phyloP scores from a whole-genome alignment of 1,284 basidiomycete genomes.

The Pseudozyma sp. region DNA sequence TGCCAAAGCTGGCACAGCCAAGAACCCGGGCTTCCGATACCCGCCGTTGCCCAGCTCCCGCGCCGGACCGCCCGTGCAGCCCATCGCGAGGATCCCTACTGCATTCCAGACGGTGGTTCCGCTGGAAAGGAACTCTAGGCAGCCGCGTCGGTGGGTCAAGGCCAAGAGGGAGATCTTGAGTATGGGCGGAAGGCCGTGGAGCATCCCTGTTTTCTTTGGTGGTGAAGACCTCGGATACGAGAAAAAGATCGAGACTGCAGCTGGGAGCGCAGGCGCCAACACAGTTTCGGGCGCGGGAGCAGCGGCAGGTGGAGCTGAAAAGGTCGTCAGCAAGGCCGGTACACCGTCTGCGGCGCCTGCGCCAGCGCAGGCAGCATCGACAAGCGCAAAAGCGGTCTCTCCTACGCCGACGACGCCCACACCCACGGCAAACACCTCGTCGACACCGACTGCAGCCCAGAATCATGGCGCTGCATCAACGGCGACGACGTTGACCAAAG shows the following conservation, averaged over 20 bases:
- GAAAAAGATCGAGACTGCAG: slow-evolving; percentile 26
- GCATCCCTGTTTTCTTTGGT: slow-evolving; percentile 55
- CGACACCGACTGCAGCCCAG: neutral
- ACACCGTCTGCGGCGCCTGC: slow-evolving; percentile 19
- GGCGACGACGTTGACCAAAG: neutral
- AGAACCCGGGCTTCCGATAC: slow-evolving; percentile 55
- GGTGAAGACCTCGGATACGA: slow-evolving; percentile 44
- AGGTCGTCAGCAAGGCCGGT: slow-evolving; percentile 16
- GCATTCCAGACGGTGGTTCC: slow-evolving; percentile 51
- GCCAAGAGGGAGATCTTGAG: slow-evolving; percentile 55
- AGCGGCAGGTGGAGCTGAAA: slow-evolving; percentile 7
- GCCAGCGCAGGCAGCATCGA: neutral
- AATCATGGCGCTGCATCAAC: neutral
- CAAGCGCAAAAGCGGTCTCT: slow-evolving; percentile 9
- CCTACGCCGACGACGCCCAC: slow-evolving; percentile 18
- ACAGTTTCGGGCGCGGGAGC: neutral
- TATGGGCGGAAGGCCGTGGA: slow-evolving; percentile 60
- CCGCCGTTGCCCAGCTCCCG: slow-evolving; percentile 48
- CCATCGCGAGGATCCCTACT: slow-evolving; percentile 52
- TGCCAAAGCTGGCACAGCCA: slow-evolving; percentile 41
- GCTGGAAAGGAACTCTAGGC: slow-evolving; percentile 41
- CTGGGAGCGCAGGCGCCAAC: neutral
- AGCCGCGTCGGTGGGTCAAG: slow-evolving; percentile 51
- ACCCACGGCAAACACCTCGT: neutral
- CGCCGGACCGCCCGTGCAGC: slow-evolving; percentile 49